Percentiles rank a stretch among this genome's conserved stretches.
Evolutionary conservation across 177 flowering plant genomes (phyloP).

Genomic region (Tripterygium wilfordii): DNA sequence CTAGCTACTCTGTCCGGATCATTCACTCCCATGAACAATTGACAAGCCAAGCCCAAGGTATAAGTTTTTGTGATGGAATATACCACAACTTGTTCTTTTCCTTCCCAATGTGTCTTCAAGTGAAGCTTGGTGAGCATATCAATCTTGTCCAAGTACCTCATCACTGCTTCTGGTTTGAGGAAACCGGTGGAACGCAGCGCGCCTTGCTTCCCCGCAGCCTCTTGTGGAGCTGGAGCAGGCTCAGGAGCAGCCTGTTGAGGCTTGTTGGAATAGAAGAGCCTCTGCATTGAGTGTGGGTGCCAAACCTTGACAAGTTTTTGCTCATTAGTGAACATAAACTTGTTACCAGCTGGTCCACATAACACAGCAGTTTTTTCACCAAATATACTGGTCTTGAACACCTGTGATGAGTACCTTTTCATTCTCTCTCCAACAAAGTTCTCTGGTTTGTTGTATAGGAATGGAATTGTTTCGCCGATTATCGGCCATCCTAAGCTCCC

Average conservation of each 20-base stretch:
- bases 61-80: not conserved
- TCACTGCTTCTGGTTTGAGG: not conserved
- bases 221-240: constrained; percentile 3
- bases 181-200: not conserved
- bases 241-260: not conserved
- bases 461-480: too few species aligned
- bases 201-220: constrained; percentile 8
- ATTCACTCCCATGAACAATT: constrained; percentile 17
- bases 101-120: constrained; percentile 18
- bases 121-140: not conserved
- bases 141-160: not conserved
- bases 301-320: constrained; percentile 28
- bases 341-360: constrained; percentile 38
- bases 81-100: constrained; percentile 11
- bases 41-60: not conserved
- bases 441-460: too few species aligned
- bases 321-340: constrained; percentile 35
- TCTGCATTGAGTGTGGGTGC: constrained; percentile 31
- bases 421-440: too few species aligned
- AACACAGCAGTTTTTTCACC: constrained; percentile 32
- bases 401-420: constrained; percentile 1
- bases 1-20: constrained; percentile 15
- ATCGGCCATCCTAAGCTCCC: too few species aligned
- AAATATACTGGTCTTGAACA: constrained; percentile 28
- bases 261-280: constrained; percentile 9